Conservation (phyloP, 2,329 filamentous ascomycete genomes). For the Penicillium italicum region DNA sequence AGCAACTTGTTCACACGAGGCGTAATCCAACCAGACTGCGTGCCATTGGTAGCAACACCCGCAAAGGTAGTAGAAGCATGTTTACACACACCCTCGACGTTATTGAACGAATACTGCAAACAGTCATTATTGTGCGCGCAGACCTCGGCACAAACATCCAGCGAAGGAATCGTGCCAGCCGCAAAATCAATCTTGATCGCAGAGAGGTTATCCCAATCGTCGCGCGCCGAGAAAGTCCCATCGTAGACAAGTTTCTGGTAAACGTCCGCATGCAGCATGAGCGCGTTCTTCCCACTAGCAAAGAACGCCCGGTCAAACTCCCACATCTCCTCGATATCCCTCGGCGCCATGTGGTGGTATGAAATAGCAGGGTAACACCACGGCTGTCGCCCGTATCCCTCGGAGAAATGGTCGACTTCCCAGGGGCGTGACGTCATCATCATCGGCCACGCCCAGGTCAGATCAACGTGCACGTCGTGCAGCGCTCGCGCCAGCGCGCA, state of each 20-base stretch:
- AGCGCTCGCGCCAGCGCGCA: slow-evolving; percentile 47
- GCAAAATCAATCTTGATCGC: slow-evolving; percentile 18
- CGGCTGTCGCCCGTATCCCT: slow-evolving; percentile 35
- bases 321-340: slow-evolving; percentile 43
- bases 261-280: slow-evolving; percentile 28
- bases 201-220: slow-evolving; percentile 28
- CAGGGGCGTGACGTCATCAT: slow-evolving; percentile 39
- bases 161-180: slow-evolving; percentile 9
- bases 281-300: slow-evolving; percentile 48
- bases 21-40: slow-evolving; percentile 27
- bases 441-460: slow-evolving; percentile 48
- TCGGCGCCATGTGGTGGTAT: slow-evolving; percentile 47
- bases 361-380: slow-evolving; percentile 50
- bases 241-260: slow-evolving; percentile 25
- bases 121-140: slow-evolving; percentile 24
- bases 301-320: slow-evolving; percentile 49
- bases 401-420: slow-evolving; percentile 40
- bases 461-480: slow-evolving; percentile 40
- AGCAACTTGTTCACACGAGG: slow-evolving; percentile 22
- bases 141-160: slow-evolving; percentile 22
- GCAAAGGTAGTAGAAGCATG: slow-evolving; percentile 21
- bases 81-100: slow-evolving; percentile 16
- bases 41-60: slow-evolving; percentile 15
- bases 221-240: slow-evolving; percentile 6
- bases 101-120: slow-evolving; percentile 26